A percentile compares a stretch with the other conserved stretches of the same genome.
These are phyloP conservation scores for Syzygium jambos DNA, from an alignment of 345 rosid genomes.

Conservation along the genomic window DNA sequence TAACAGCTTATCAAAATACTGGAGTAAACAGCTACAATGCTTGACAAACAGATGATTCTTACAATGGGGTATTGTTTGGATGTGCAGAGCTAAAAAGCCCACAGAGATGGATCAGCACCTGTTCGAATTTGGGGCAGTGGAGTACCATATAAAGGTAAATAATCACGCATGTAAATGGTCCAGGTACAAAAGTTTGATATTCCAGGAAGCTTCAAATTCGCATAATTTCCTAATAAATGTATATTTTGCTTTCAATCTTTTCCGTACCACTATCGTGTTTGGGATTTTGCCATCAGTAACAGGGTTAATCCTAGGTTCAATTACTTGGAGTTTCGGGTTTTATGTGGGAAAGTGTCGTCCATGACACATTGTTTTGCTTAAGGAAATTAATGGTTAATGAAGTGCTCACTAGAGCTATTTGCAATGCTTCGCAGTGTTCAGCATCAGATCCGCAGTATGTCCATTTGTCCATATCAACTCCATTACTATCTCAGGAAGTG, in stretches of 20 bases:
- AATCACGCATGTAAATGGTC: background rate
- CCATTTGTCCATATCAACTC: constrained; percentile 54
- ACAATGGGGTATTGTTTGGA: background rate
- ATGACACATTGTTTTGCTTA: background rate
- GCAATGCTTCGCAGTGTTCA: constrained; percentile 39
- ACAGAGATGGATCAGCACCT: constrained; percentile 63
- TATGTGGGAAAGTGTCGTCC: background rate
- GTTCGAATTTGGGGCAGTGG: constrained; percentile 69
- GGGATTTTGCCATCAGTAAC: background rate
- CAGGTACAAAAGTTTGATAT: background rate
- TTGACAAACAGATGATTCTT: background rate
- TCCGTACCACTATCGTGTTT: background rate
- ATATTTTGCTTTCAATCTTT: background rate
- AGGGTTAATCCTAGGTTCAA: background rate
- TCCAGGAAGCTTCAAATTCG: background rate
- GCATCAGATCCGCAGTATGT: constrained; percentile 35
- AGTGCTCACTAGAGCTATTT: background rate
- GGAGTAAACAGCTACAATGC: background rate
- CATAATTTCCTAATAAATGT: background rate
- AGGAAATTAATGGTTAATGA: background rate
- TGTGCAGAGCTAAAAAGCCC: constrained; percentile 49
- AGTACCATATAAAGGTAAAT: constrained; percentile 69
- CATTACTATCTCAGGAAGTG: constrained; percentile 46
- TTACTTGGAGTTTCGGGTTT: background rate
- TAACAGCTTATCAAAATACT: background rate